Conservation (phyloP, 1,284 basidiomycete species). For the Pseudozyma sp. region DNA sequence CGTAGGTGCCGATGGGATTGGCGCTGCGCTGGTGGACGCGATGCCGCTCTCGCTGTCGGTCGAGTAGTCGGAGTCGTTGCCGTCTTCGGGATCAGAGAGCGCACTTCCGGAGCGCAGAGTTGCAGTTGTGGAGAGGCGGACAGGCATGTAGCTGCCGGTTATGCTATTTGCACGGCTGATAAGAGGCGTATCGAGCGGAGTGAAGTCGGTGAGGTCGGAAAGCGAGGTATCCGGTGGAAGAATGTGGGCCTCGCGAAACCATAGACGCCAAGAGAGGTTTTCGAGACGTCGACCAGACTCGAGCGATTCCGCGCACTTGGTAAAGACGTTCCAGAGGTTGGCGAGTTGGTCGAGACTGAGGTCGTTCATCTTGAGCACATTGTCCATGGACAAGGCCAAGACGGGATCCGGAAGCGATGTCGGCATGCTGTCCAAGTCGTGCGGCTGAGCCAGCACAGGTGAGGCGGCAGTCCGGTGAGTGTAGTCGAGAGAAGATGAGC, state of each 20-base stretch:
- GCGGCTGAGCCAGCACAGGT: constrained; percentile 10
- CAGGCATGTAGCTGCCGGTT: constrained; percentile 42
- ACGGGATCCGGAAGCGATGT: constrained; percentile 55
- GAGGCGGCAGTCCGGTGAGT: constrained; percentile 1
- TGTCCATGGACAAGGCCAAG: constrained; percentile 57
- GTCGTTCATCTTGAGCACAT: constrained; percentile 54
- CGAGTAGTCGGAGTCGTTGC: constrained; percentile 38
- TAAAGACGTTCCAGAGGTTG: constrained; percentile 74
- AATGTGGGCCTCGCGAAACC: constrained; percentile 75
- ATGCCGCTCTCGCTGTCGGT: constrained; percentile 28
- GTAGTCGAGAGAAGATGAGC: constrained; percentile 2
- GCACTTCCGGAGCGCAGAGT: constrained; percentile 21
- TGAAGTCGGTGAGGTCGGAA: constrained; percentile 55
- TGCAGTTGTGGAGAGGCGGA: constrained; percentile 17
- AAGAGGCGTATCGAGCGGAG: constrained; percentile 52
- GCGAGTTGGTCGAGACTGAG: constrained; percentile 58
- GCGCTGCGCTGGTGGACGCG: constrained; percentile 14
- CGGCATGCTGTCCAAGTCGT: constrained; percentile 33
- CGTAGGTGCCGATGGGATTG: constrained; percentile 16
- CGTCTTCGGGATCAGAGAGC: constrained; percentile 53
- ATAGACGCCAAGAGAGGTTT: constrained; percentile 86
- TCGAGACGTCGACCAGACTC: constrained; percentile 82
- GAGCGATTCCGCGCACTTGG: constrained; percentile 81
- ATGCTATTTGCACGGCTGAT: constrained; percentile 56
- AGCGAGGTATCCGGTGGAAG: constrained; percentile 56